Conservation (phyloP, 164 flowering plant species). For the Vitis cinerea region DNA sequence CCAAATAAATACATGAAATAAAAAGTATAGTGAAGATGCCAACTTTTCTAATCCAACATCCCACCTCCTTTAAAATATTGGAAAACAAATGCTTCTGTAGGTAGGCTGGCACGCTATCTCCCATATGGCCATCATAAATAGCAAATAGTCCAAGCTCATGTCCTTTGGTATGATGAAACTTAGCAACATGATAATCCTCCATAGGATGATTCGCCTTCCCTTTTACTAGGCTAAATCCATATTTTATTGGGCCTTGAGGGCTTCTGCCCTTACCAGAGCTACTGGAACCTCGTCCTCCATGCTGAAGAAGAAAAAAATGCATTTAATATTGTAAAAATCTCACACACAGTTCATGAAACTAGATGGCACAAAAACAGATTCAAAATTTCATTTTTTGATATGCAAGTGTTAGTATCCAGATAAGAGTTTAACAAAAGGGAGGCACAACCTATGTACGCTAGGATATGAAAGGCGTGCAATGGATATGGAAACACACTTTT, state of each 20-base stretch:
- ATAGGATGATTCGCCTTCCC: constrained; percentile 9
- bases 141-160: constrained; percentile 2
- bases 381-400: too few relatives aligned
- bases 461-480: too few relatives aligned
- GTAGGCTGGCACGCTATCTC: constrained; percentile 7
- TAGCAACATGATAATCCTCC: constrained; percentile 11
- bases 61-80: constrained; percentile 5
- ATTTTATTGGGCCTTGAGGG: neutral
- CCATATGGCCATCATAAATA: constrained; percentile 7
- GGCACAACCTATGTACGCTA: too few relatives aligned
- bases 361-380: too few relatives aligned
- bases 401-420: too few relatives aligned
- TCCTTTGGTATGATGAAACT: neutral
- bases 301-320: neutral
- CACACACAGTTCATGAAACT: neutral
- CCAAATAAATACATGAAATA: too few relatives aligned
- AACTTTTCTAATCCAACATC: neutral
- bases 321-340: neutral
- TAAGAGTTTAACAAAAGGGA: too few relatives aligned
- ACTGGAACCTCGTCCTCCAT: neutral
- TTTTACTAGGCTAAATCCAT: constrained; percentile 9
- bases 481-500: too few relatives aligned
- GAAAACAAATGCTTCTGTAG: constrained; percentile 6
- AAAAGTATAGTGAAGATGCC: too few relatives aligned
- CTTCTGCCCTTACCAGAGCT: constrained; percentile 3